phyloP scores from a whole-genome alignment of 495 filamentous ascomycete species.

The Jackrogersella minutella region DNA sequence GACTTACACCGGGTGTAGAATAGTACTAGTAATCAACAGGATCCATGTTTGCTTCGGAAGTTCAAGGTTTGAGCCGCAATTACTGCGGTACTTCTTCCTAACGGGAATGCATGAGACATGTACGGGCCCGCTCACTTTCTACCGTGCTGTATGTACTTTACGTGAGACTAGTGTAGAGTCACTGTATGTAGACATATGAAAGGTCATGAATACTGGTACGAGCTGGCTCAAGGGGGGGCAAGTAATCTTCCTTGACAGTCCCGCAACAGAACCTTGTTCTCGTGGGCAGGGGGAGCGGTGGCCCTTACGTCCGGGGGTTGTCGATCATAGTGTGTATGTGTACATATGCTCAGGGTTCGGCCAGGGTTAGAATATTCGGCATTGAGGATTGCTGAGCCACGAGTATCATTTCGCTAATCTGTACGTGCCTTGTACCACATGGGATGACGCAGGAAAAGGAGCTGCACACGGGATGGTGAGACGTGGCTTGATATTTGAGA shows the following conservation, averaged over 20 bases:
- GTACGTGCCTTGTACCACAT: conserved; percentile 34
- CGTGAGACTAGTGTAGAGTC: background rate
- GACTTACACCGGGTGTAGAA: conserved; percentile 18
- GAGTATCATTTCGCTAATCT: conserved; percentile 43
- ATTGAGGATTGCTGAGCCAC: conserved; percentile 39
- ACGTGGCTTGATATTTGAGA: conserved; percentile 39
- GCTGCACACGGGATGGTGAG: conserved; percentile 35
- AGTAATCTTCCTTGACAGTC: conserved; percentile 20
- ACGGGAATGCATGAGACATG: conserved; percentile 17
- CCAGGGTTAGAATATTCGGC: conserved; percentile 27
- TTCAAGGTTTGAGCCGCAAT: conserved; percentile 35
- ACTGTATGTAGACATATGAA: background rate
- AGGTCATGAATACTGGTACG: conserved; percentile 13
- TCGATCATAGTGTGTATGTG: conserved; percentile 27
- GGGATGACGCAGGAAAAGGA: conserved; percentile 38
- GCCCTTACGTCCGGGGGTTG: conserved; percentile 38
- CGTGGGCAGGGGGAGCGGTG: conserved; percentile 27
- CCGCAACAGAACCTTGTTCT: conserved; percentile 29
- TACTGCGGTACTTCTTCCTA: conserved; percentile 5
- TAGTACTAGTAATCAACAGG: conserved; percentile 10
- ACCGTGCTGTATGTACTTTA: conserved; percentile 7
- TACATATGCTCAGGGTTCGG: conserved; percentile 16
- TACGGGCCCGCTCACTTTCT: conserved; percentile 11
- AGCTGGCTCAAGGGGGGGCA: conserved; percentile 8
- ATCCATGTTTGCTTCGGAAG: conserved; percentile 27